phyloP scores from a whole-genome alignment of 2,329 filamentous ascomycete genomes.

The Herpotrichia juniperi region DNA sequence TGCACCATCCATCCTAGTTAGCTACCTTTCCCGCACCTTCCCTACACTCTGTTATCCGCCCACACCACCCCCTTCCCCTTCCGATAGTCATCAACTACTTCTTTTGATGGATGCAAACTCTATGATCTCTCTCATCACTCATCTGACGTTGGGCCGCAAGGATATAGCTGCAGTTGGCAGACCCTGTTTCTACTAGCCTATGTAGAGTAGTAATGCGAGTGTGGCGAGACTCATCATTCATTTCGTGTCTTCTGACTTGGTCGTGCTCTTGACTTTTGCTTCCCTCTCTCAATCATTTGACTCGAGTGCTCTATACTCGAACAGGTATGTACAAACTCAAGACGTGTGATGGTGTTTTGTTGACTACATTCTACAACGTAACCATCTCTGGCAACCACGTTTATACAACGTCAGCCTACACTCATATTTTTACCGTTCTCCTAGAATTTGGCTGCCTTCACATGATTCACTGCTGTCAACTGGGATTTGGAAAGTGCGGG shows the following conservation, averaged over 20 bases:
- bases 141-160: constrained; percentile 1
- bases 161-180: constrained; percentile 22
- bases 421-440: too few relatives aligned
- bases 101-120: not conserved
- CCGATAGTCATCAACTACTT: constrained; percentile 8
- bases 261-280: too few relatives aligned
- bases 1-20: not conserved
- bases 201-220: constrained; percentile 27
- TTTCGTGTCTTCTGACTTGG: not conserved
- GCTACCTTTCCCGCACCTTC: constrained; percentile 4
- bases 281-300: too few relatives aligned
- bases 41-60: constrained; percentile 6
- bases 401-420: too few relatives aligned
- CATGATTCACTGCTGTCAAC: too few relatives aligned
- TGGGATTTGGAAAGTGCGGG: too few relatives aligned
- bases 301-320: too few relatives aligned
- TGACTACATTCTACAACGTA: too few relatives aligned
- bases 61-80: constrained; percentile 1
- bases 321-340: too few relatives aligned
- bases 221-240: constrained; percentile 6
- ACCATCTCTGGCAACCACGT: too few relatives aligned
- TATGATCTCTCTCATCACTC: constrained; percentile 4
- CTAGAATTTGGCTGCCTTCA: too few relatives aligned
- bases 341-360: too few relatives aligned
- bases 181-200: constrained; percentile 15